Evolutionary conservation across 2,329 filamentous ascomycete species (phyloP), one percentile per base, ranked within the genome.

Genomic region (Talaromyces pinophilus): DNA sequence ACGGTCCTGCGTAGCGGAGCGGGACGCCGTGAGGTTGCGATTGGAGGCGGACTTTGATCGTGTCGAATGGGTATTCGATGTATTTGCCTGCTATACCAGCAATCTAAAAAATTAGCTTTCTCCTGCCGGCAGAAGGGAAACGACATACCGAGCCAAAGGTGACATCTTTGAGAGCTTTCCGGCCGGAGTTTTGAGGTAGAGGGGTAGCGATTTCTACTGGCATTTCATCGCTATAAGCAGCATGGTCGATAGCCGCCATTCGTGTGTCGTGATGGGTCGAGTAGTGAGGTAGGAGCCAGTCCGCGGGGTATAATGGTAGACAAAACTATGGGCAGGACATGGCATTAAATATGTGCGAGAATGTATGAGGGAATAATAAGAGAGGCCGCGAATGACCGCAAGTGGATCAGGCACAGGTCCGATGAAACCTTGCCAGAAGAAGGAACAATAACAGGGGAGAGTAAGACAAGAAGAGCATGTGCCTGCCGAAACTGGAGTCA

Each of bases 41-140:
- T 78, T 99, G 95, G 11, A 99, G 87, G 48, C 95, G 91, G 67
- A 99, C 95, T 81, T 99, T 99, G 78, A 99, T 90, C 0, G 95
- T 99, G 80, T 99, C 95, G 80, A 99, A 99, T 28, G 95, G 95
- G 77, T 97, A 99, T 78, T 99, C 95, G 75, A 99, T 94, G 78
- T 94, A 92, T 82, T 98, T 99, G 69, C 94, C 94, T 42, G 92
- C 89, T 67, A 96, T 87, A 68, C 95, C 95, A 64, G 94, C 93
- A 67, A 87, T 79, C 91, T 93, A 63, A 25, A 44, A 5, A 46
- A 25, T 60, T n/a, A 60, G 57, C 35, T 30, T 10, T 1, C 19
- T 11, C 61, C 19, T 28, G 54, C 69, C 40, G 67, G 57, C 25
- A 62, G 42, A n/a, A 33, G 6, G 67, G 30, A 80, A 22, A 25